A percentile compares a stretch with the other conserved stretches of the same genome.
These are phyloP conservation scores for Phellinidium pouzarii DNA, from an alignment of 1,284 basidiomycete genomes.

Conservation along the genomic window DNA sequence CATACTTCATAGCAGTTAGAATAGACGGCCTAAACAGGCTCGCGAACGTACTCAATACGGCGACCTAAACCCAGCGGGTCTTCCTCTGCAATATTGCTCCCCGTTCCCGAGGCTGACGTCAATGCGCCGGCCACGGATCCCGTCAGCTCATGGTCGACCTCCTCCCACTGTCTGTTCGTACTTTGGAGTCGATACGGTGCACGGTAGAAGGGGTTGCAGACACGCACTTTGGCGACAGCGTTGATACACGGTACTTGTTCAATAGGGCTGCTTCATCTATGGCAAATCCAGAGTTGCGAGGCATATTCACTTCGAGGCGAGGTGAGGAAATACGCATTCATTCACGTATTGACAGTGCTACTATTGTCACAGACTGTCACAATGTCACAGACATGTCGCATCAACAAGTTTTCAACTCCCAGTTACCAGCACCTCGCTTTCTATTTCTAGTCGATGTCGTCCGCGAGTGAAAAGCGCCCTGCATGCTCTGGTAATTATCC, in stretches of 20 bases:
- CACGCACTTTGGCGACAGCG: constrained; percentile 59
- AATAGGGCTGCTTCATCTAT: constrained; percentile 69
- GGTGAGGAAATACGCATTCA: too few relatives aligned
- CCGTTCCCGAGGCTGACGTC: constrained; percentile 36
- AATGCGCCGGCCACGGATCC: constrained; percentile 58
- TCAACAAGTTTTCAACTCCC: too few relatives aligned
- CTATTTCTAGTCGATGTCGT: too few relatives aligned
- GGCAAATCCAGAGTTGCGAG: constrained; percentile 47
- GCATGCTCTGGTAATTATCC: too few relatives aligned
- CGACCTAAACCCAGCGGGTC: constrained; percentile 67
- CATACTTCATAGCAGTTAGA: constrained; percentile 34
- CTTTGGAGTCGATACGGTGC: background rate
- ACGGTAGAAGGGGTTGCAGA: background rate
- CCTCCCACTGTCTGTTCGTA: constrained; percentile 66
- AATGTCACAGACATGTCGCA: too few relatives aligned
- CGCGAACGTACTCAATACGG: constrained; percentile 45
- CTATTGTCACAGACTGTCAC: too few relatives aligned
- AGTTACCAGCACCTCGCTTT: too few relatives aligned
- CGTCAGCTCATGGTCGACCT: constrained; percentile 70
- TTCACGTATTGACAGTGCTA: too few relatives aligned
- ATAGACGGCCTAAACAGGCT: constrained; percentile 1
- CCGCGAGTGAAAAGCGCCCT: too few relatives aligned
- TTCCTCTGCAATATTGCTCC: constrained; percentile 46
- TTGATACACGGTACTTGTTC: constrained; percentile 67
- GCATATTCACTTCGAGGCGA: constrained; percentile 32